phyloP scores from a whole-genome alignment of 176 grass and related monocot genomes.

The Rhynchospora pubera region DNA sequence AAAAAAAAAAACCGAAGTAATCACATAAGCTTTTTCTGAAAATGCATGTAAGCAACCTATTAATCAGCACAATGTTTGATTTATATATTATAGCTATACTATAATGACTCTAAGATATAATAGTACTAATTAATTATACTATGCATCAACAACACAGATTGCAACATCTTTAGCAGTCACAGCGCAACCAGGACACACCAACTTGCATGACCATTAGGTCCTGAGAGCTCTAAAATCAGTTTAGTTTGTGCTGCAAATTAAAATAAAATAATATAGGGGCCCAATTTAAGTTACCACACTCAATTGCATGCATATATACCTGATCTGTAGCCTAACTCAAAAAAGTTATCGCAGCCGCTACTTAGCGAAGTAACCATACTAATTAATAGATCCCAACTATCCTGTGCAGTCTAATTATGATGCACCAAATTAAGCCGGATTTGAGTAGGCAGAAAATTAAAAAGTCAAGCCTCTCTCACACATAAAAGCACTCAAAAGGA shows the following conservation, averaged over 20 bases:
- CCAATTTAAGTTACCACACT: neutral
- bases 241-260: neutral
- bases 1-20: too few species aligned
- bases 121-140: too few species aligned
- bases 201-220: neutral
- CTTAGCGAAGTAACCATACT: neutral
- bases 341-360: neutral
- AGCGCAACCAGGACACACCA: neutral
- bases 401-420: slow-evolving; percentile 10
- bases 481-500: slow-evolving; percentile 1
- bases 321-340: neutral
- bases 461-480: slow-evolving; percentile 13
- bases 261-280: neutral
- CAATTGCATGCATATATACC: neutral
- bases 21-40: too few species aligned
- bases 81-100: too few species aligned
- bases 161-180: neutral
- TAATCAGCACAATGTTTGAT: too few species aligned
- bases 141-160: neutral
- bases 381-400: neutral
- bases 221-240: neutral
- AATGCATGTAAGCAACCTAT: too few species aligned
- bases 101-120: too few species aligned
- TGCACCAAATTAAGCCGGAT: neutral
- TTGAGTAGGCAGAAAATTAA: slow-evolving; percentile 8